These are phyloP conservation scores for Candida schatavii DNA, from an alignment of 805 yeast genomes.

Conservation along the genomic window DNA sequence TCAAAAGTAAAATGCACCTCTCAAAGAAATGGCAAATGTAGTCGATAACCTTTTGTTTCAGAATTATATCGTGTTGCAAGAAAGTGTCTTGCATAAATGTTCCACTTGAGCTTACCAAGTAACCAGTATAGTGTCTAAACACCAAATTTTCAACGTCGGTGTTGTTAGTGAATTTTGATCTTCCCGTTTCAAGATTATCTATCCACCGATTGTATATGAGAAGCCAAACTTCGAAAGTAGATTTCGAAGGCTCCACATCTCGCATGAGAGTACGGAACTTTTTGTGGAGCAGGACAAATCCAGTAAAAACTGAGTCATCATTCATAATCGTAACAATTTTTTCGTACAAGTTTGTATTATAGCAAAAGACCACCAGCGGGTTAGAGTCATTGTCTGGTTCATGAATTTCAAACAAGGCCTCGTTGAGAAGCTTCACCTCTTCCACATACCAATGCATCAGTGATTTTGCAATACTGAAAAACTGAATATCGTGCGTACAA, in stretches of 20 bases:
- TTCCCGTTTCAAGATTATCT: slow-evolving; percentile 22
- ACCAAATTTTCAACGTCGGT: slow-evolving; percentile 42
- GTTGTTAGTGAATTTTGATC: slow-evolving; percentile 5
- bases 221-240: slow-evolving; percentile 37
- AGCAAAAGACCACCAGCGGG: slow-evolving; percentile 5
- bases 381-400: slow-evolving; percentile 2
- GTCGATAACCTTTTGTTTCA: slow-evolving; percentile 27
- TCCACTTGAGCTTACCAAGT: slow-evolving; percentile 69
- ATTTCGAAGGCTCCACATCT: slow-evolving; percentile 24
- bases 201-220: slow-evolving; percentile 53
- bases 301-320: slow-evolving; percentile 60
- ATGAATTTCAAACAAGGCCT: neutral
- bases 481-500: slow-evolving; percentile 44
- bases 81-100: slow-evolving; percentile 43
- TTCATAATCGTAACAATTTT: slow-evolving; percentile 40
- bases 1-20: slow-evolving; percentile 48
- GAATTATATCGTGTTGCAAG: slow-evolving; percentile 10
- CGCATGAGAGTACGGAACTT: slow-evolving; percentile 44
- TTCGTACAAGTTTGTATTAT: slow-evolving; percentile 18
- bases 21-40: slow-evolving; percentile 48
- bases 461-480: slow-evolving; percentile 36
- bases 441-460: slow-evolving; percentile 32
- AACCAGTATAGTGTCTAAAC: slow-evolving; percentile 69
- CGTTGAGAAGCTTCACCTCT: slow-evolving; percentile 11
- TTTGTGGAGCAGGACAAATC: slow-evolving; percentile 72